Evolutionary conservation across 495 filamentous ascomycete genomes (phyloP).

Genomic region (Xylaria scruposa): DNA sequence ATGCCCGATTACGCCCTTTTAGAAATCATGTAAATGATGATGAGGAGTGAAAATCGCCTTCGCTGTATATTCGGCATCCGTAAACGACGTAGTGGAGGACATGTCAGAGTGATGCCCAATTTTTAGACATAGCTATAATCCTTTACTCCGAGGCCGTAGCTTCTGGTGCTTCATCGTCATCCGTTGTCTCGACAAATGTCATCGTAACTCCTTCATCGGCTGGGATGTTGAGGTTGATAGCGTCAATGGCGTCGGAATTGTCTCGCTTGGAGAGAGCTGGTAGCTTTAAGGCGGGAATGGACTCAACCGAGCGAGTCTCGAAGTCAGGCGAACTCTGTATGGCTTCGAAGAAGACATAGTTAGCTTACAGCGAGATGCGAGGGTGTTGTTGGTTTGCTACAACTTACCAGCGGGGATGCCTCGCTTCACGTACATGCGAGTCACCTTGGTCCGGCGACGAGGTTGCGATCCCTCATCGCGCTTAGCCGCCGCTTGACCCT

Average conservation of each 20-base stretch:
- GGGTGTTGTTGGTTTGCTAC: not conserved
- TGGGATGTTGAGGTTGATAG: conserved; percentile 58
- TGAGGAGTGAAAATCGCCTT: not conserved
- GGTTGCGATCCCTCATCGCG: conserved; percentile 43
- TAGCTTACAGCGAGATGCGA: conserved; percentile 18
- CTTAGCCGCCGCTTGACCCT: conserved; percentile 31
- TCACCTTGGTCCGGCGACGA: conserved; percentile 51
- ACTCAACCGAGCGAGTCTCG: conserved; percentile 37
- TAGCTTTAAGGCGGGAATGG: conserved; percentile 33
- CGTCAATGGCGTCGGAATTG: conserved; percentile 47
- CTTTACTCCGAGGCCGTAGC: conserved; percentile 16
- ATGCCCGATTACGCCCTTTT: conserved; percentile 3
- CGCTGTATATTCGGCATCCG: not conserved
- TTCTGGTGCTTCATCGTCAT: conserved; percentile 38
- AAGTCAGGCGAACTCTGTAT: conserved; percentile 44
- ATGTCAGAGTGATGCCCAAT: not conserved
- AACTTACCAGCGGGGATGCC: conserved; percentile 53
- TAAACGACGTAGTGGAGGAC: too few species aligned
- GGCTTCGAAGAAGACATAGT: conserved; percentile 35
- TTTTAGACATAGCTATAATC: conserved; percentile 18
- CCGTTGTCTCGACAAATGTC: conserved; percentile 56
- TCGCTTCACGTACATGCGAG: conserved; percentile 57
- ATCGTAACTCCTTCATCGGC: conserved; percentile 55
- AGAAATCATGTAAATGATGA: not conserved
- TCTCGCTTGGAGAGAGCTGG: conserved; percentile 38